Evolutionary conservation across 73 alveolate genomes (phyloP).

Genomic region (Durusdinium trenchii): DNA sequence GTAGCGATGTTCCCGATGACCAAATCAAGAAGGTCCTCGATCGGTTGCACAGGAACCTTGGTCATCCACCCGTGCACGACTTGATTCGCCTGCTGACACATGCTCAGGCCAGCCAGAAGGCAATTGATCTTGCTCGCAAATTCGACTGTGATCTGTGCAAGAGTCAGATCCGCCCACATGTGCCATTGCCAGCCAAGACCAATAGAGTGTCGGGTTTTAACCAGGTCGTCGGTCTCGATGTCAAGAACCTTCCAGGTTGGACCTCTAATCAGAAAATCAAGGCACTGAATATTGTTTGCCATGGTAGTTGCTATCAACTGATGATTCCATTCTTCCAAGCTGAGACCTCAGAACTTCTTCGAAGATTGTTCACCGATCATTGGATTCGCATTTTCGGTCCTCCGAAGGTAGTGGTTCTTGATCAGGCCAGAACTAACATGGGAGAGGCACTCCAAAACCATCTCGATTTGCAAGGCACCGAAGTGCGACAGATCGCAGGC

Average conservation of each 20-base stretch:
- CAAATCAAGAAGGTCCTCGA: too few relatives aligned
- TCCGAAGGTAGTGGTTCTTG: background rate
- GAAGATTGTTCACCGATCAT: background rate
- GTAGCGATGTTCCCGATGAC: background rate
- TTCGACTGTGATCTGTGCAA: background rate
- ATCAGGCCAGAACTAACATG: constrained; percentile 36
- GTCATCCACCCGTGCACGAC: background rate
- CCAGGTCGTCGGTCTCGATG: background rate
- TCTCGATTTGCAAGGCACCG: background rate
- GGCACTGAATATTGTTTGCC: constrained; percentile 8
- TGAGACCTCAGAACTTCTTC: background rate
- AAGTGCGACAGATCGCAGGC: background rate
- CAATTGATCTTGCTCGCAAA: background rate
- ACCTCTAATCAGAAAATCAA: background rate
- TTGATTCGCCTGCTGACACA: background rate
- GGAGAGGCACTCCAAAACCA: background rate
- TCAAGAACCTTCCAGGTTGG: constrained; percentile 33
- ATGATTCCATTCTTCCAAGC: background rate
- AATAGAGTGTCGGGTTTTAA: background rate
- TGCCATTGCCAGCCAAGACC: background rate
- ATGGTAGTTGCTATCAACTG: constrained; percentile 1
- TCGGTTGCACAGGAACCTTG: constrained; percentile 18
- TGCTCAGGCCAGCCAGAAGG: background rate
- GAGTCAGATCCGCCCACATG: background rate
- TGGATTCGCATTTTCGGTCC: constrained; percentile 12